phyloP scores from a whole-genome alignment of 768 basidiomycete species.

The Inosperma sp. region DNA sequence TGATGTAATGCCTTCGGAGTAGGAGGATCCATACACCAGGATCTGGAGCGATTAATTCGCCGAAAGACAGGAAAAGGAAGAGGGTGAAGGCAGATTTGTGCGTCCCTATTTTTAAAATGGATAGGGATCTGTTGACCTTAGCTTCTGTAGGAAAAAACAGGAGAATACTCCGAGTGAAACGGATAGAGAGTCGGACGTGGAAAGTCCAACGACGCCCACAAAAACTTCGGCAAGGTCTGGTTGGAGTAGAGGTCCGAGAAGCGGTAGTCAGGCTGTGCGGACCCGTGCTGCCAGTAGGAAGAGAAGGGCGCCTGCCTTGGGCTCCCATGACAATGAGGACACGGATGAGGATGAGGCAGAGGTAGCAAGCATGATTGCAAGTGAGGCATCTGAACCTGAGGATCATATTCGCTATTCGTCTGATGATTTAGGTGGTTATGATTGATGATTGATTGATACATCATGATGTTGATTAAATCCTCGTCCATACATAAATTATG shows the following conservation, averaged over 20 bases:
- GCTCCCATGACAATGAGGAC: slow-evolving; percentile 8
- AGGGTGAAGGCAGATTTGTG: slow-evolving; percentile 26
- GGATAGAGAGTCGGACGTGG: slow-evolving; percentile 13
- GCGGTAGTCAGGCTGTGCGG: too few relatives aligned
- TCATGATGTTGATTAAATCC: too few relatives aligned
- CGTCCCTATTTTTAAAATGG: slow-evolving; percentile 7
- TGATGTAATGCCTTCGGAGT: background rate
- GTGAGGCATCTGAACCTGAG: slow-evolving; percentile 8
- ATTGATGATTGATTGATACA: too few relatives aligned
- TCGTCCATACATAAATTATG: too few relatives aligned
- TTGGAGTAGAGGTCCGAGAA: too few relatives aligned
- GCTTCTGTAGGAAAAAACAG: slow-evolving; percentile 11
- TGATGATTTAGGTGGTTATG: slow-evolving; percentile 26
- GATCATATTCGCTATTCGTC: slow-evolving; percentile 16
- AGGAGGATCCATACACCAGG: slow-evolving; percentile 27
- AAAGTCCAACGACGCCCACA: slow-evolving; percentile 17
- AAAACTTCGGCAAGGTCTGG: slow-evolving; percentile 11
- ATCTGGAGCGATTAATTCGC: slow-evolving; percentile 24
- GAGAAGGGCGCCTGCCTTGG: too few relatives aligned
- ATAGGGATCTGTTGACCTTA: background rate
- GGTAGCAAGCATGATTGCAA: slow-evolving; percentile 18
- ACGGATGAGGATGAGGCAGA: slow-evolving; percentile 17
- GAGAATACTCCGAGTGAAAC: slow-evolving; percentile 6
- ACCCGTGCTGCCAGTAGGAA: too few relatives aligned
- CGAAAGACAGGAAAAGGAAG: slow-evolving; percentile 25